Conservation (phyloP, 805 yeast species). For the Candida tammaniensis region DNA sequence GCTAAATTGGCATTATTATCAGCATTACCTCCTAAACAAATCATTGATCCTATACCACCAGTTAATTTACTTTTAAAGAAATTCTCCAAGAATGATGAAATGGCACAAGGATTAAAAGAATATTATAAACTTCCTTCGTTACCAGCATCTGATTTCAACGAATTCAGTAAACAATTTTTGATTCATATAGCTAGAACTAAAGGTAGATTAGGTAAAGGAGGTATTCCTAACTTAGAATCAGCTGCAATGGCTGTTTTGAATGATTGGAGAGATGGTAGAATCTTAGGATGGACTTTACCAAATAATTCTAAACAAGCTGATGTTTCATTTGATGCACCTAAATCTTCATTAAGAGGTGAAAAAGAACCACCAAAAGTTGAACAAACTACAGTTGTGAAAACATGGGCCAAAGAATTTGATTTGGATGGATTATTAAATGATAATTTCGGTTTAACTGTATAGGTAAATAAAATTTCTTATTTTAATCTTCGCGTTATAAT, state of each 20-base stretch:
- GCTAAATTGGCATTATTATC: conserved; percentile 87
- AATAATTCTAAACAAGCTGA: conserved; percentile 42
- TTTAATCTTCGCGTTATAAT: no score
- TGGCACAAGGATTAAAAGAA: conserved; percentile 72
- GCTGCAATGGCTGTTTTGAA: conserved; percentile 81
- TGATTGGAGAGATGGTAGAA: conserved; percentile 97
- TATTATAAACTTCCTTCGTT: conserved; percentile 80
- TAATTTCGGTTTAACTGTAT: conserved; percentile 28
- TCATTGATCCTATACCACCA: conserved; percentile 82
- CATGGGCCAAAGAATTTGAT: conserved; percentile 94
- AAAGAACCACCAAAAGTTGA: conserved; percentile 51
- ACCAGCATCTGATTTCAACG: conserved; percentile 67
- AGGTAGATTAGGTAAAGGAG: conserved; percentile 91
- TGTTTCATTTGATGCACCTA: conserved; percentile 28
- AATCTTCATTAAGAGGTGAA: conserved; percentile 40
- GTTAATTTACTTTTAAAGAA: conserved; percentile 73
- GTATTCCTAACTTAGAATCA: conserved; percentile 82
- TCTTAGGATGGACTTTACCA: conserved; percentile 87
- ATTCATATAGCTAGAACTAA: conserved; percentile 90
- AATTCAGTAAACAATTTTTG: conserved; percentile 79
- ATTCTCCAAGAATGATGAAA: conserved; percentile 66
- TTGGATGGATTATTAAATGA: conserved; percentile 72
- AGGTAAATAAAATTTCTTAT: no score
- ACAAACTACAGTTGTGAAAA: conserved; percentile 75
- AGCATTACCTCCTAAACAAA: conserved; percentile 84